Evolutionary conservation across 2,329 filamentous ascomycete species (phyloP).

Genomic region (Talaromyces rugulosus): DNA sequence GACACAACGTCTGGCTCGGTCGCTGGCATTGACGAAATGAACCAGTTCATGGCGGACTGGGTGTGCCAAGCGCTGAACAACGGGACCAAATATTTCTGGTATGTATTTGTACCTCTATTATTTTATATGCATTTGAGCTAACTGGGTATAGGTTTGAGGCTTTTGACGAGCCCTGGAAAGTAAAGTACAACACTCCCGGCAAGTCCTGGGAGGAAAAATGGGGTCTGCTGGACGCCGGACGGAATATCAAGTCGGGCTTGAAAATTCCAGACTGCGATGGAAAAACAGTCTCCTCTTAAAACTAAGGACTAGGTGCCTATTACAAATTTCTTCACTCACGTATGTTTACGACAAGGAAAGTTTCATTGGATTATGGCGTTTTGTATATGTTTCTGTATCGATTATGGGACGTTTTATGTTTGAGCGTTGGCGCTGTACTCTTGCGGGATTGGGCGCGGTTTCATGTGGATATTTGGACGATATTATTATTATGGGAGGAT

Average conservation of each 20-base stretch:
- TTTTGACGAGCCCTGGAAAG: conserved; percentile 96
- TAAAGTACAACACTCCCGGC: conserved; percentile 60
- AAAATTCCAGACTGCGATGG: conserved; percentile 84
- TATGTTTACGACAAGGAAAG: neutral
- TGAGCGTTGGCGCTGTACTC: conserved; percentile 5
- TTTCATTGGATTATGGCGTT: neutral
- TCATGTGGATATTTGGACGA: neutral
- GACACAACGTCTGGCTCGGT: conserved; percentile 59
- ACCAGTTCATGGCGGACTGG: conserved; percentile 80
- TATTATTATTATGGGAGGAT: neutral
- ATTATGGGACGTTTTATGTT: neutral
- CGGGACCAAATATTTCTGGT: conserved; percentile 92
- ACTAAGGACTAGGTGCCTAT: neutral
- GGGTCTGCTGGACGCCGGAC: conserved; percentile 82
- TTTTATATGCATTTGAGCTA: neutral
- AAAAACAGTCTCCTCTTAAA: conserved; percentile 47
- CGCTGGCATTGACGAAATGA: conserved; percentile 75
- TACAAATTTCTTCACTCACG: neutral
- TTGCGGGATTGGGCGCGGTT: neutral
- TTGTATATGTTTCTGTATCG: neutral
- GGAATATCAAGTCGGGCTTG: conserved; percentile 78
- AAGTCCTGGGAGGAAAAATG: conserved; percentile 93
- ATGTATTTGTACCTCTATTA: conserved; percentile 24
- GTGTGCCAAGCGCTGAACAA: conserved; percentile 76
- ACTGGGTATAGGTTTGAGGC: conserved; percentile 66